Base-by-base conservation (phyloP, 805 yeast genomes). In the Cyberlindnera saturnus region DNA sequence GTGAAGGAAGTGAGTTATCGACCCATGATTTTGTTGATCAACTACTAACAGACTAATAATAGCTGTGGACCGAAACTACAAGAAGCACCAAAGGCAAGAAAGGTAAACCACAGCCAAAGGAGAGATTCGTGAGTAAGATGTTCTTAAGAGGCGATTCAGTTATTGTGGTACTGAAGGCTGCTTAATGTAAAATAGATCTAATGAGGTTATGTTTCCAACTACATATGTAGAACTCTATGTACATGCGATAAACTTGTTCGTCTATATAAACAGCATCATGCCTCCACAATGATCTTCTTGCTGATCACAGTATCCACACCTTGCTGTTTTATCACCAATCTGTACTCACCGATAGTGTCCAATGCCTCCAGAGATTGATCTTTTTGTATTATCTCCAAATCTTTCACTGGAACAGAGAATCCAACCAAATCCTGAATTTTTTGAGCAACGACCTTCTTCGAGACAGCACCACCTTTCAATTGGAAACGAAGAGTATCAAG, bases 81-180 rank as follows among this genome's bases (percentile, higher is more conserved):
- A 69, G 75, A 50, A 76, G 70, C 39, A 70, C 79, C 52, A 78
- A 80, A 40, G 95, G 93, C 6, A 84, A 82, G 57, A 79, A 77
- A 52, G 82, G 83, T 42, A 79, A 82, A 54, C 72, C 81, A 5
- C 72, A 79, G 14, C 70, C 82, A 44, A 73, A 76, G 51, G 93
- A 86, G 57, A 69, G 98, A 55, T 93, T 87, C 60, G 79, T 91
- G 4, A 78, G 89, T 46, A 93, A 93, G 65, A 71, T 93, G 77
- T 93, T 93, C 58, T 69, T 93, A 33, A 75, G 99, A 64, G 99
- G 99, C 2, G 99, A 93, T 63, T 86, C 96, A 0, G 96, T 93
- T 17, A 86, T 93, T 44, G 81, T 93, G 29, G 80, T 93, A 7
- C 70, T 86, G 52, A 81, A 78, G 45, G 71, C 74, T 32, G 48